These are phyloP conservation scores for Nannochloropsis oceanica DNA, from an alignment of 108 stramenopile genomes.

Conservation along the genomic window DNA sequence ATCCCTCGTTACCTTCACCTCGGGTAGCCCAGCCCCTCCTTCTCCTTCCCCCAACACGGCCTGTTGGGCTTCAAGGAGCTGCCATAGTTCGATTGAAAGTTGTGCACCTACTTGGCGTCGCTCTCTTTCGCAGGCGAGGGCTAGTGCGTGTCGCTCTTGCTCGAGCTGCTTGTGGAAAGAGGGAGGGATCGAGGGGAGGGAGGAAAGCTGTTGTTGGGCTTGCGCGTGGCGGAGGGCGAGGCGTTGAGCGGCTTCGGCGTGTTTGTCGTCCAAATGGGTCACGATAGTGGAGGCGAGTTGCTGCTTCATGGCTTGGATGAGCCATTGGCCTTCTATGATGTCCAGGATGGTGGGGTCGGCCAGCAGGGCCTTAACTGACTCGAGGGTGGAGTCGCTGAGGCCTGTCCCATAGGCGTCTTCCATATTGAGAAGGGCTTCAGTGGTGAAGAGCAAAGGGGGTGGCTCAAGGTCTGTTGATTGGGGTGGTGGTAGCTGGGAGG, in stretches of 20 bases:
- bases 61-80: not conserved
- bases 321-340: not conserved
- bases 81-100: not conserved
- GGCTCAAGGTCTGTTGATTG: not conserved
- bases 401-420: not conserved
- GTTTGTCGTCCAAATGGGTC: not conserved
- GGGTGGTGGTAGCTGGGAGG: too few species aligned
- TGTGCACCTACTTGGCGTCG: not conserved
- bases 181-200: not conserved
- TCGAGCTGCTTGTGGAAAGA: not conserved
- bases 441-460: not conserved
- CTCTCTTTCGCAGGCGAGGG: not conserved
- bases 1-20: not conserved
- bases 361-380: not conserved
- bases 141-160: not conserved
- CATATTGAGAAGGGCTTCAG: not conserved
- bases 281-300: not conserved
- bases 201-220: not conserved
- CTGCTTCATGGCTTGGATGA: not conserved
- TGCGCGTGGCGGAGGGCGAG: not conserved
- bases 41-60: not conserved
- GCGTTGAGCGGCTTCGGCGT: not conserved
- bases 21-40: not conserved
- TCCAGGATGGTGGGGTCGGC: not conserved
- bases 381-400: not conserved